A percentile compares a stretch with the other conserved stretches of the same genome.
phyloP scores from a whole-genome alignment of 2,329 filamentous ascomycete genomes.

The Aspergillus pseudoglaucus region DNA sequence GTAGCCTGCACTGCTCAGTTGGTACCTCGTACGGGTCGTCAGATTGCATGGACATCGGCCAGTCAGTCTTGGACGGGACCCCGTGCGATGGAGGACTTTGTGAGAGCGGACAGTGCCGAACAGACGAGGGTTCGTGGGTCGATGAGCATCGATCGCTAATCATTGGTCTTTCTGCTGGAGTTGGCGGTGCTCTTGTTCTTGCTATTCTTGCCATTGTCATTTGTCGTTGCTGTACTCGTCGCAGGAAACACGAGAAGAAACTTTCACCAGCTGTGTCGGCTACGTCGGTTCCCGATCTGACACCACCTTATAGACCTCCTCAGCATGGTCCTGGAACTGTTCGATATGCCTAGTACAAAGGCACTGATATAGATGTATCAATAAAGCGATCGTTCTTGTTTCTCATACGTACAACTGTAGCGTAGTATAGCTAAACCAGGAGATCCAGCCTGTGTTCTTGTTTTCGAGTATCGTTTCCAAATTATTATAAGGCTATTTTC shows the following conservation, averaged over 20 bases:
- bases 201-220: slow-evolving; percentile 62
- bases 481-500: no score
- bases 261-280: no score
- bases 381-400: no score
- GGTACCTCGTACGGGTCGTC: slow-evolving; percentile 50
- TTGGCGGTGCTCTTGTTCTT: slow-evolving; percentile 68
- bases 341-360: no score
- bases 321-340: no score
- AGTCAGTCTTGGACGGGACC: slow-evolving; percentile 95
- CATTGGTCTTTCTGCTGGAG: slow-evolving; percentile 66
- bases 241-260: slow-evolving; percentile 1
- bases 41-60: slow-evolving; percentile 70
- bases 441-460: no score
- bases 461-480: no score
- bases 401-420: no score
- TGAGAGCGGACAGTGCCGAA: slow-evolving; percentile 65
- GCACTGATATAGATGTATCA: no score
- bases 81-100: slow-evolving; percentile 74
- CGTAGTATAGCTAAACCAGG: no score
- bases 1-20: slow-evolving; percentile 59
- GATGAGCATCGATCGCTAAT: slow-evolving; percentile 69
- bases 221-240: slow-evolving; percentile 47
- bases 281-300: no score
- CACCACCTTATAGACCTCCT: no score
- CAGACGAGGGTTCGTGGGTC: slow-evolving; percentile 62